A percentile compares a stretch with the other conserved stretches of the same genome.
Conservation (phyloP, 2,329 filamentous ascomycete species). For the Onygenales sp. region DNA sequence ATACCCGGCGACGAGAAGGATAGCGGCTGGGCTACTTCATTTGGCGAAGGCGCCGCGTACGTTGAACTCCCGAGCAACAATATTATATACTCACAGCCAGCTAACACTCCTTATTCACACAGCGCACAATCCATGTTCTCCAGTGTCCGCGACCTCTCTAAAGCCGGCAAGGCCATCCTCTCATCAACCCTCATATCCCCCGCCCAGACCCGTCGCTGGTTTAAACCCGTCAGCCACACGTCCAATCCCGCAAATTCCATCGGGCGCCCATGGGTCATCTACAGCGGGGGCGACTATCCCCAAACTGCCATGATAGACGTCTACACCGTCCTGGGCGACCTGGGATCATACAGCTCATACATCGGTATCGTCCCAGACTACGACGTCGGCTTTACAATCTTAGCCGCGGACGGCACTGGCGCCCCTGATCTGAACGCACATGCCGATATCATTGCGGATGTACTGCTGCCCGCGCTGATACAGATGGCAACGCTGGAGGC, state of each 20-base stretch:
- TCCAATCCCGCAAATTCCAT: constrained; percentile 23
- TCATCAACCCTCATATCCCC: constrained; percentile 24
- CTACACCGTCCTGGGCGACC: constrained; percentile 25
- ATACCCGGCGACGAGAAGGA: constrained; percentile 24
- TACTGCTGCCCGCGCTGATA: constrained; percentile 17
- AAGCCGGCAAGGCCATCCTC: constrained; percentile 29
- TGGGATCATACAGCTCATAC: constrained; percentile 25
- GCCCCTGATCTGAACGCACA: constrained; percentile 17
- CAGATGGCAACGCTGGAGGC: constrained; percentile 17
- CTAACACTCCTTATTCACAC: not conserved
- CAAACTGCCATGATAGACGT: constrained; percentile 20
- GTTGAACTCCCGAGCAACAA: not conserved
- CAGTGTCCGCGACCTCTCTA: constrained; percentile 25
- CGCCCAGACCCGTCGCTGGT: constrained; percentile 28
- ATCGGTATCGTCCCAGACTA: constrained; percentile 26
- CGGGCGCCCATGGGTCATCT: constrained; percentile 31
- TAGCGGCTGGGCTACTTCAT: constrained; percentile 24
- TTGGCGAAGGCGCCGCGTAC: constrained; percentile 24
- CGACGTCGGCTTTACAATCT: constrained; percentile 24
- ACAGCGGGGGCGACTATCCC: constrained; percentile 5
- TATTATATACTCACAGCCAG: not conserved
- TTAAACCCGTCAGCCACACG: constrained; percentile 32
- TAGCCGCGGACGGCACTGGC: constrained; percentile 16
- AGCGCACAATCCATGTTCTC: constrained; percentile 17
- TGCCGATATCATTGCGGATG: constrained; percentile 20